phyloP scores from a whole-genome alignment of 257 asterid species.

The Solanum sparsipilum region DNA sequence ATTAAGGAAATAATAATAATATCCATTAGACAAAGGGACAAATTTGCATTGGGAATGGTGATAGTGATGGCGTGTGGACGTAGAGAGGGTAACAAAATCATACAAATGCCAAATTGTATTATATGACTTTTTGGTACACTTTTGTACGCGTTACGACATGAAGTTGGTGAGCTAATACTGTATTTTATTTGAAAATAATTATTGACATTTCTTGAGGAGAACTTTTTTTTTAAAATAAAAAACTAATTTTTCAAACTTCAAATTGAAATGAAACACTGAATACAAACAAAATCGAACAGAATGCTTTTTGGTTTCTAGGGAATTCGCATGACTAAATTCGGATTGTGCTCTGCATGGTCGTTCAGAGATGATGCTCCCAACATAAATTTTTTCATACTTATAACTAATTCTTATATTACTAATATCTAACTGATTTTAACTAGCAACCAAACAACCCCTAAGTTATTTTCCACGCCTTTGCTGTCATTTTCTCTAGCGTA shows the following conservation, averaged over 20 bases:
- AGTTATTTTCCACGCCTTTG: background rate
- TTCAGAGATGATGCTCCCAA: too few relatives aligned
- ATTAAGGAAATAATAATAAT: too few relatives aligned
- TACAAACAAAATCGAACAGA: background rate
- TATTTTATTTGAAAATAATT: background rate
- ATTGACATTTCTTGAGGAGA: background rate
- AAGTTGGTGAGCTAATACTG: background rate
- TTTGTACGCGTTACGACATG: background rate
- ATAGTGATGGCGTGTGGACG: background rate
- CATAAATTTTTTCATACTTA: too few relatives aligned
- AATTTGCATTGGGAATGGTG: background rate
- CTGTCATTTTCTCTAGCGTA: background rate
- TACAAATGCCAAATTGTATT: background rate
- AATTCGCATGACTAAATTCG: too few relatives aligned
- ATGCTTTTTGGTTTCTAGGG: background rate
- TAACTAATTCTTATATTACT: too few relatives aligned
- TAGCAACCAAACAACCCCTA: too few relatives aligned
- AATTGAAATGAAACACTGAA: background rate
- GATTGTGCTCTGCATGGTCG: fast-evolving
- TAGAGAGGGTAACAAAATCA: too few relatives aligned
- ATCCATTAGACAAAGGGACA: background rate
- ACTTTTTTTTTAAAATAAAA: background rate
- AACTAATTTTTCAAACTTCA: background rate
- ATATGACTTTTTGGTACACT: background rate
- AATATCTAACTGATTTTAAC: too few relatives aligned